Base-by-base conservation (phyloP, 139 green algal genomes). In the Pycnococcus provasolii region DNA sequence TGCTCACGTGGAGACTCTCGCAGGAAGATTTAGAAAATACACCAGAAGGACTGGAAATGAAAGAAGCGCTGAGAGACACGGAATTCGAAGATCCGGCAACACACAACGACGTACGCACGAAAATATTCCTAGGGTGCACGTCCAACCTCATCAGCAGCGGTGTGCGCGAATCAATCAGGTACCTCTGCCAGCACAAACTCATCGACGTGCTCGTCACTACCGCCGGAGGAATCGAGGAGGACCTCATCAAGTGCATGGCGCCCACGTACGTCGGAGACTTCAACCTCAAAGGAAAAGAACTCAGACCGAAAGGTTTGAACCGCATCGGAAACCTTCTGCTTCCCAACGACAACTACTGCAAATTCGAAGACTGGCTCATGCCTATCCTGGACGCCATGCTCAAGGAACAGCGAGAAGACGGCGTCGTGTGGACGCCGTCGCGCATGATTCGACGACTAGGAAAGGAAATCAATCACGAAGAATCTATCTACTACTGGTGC, bases 321-420 rank as follows among this genome's bases (percentile, higher is more conserved):
- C 84, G 93, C 47, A 93, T 98, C 15, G 93, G 93, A 63, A 99
- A 99, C 87, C 90, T 99, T 85, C 72, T 99, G 52, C 85, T 98
- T n/a, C 93, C 93, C 58, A 99, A 99, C 80, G 81, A 80, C 68
- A 99, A 99, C 79, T 99, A 99, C 85, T 97, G 92, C 84, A 74
- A 80, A 45, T 99, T 99, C 79, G 93, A 99, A 77, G 93, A 99
- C 71, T 99, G 91, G 90, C 88, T 97, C 59, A 94, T 96, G 81
- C 93, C 93, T 11, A 88, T 98, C 9, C 80, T 99, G 66, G 90
- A 97, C 62, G 68, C 71, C 3, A 91, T 96, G 83, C 71, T 93
- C n/a, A 64, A 72, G 48, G 89, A 98, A 79, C 94, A 99, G 78
- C 59, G 88, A 46, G 60, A 86, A 51, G 42, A 91, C 44, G 86